These are phyloP conservation scores for Ulota crispa DNA, from an alignment of 225 moss, liverwort and hornwort species.

Conservation along the genomic window DNA sequence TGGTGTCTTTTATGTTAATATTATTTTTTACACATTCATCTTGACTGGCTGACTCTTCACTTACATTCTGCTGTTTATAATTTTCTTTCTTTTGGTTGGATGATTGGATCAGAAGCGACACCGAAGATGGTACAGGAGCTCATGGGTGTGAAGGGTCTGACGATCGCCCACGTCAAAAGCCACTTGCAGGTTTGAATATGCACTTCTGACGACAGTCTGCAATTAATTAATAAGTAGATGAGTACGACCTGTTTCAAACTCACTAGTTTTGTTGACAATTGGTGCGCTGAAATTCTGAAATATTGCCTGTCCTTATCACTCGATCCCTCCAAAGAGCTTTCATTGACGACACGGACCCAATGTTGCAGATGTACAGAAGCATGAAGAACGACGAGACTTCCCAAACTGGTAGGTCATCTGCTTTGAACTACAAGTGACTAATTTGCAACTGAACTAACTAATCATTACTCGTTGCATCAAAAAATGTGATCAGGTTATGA, in stretches of 20 bases:
- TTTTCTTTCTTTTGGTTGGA: not conserved
- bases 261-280: conserved; percentile 7
- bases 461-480: not conserved
- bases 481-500: not conserved
- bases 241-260: not conserved
- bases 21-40: not conserved
- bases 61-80: not conserved
- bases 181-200: conserved; percentile 61
- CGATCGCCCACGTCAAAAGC: conserved; percentile 77
- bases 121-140: conserved; percentile 75
- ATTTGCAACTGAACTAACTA: not conserved
- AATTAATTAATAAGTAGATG: not conserved
- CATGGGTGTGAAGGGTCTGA: conserved; percentile 78
- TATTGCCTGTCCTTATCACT: not conserved
- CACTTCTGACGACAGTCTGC: not conserved
- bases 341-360: conserved; percentile 9
- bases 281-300: not conserved
- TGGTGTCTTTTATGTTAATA: not conserved
- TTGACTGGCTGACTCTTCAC: not conserved
- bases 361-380: conserved; percentile 73
- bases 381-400: conserved; percentile 68
- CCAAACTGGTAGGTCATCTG: conserved; percentile 36
- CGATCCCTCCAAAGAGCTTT: not conserved
- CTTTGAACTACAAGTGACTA: not conserved
- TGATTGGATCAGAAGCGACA: conserved; percentile 59